phyloP scores from a whole-genome alignment of 2,329 filamentous ascomycete genomes.

The Aureobasidium sp. region DNA sequence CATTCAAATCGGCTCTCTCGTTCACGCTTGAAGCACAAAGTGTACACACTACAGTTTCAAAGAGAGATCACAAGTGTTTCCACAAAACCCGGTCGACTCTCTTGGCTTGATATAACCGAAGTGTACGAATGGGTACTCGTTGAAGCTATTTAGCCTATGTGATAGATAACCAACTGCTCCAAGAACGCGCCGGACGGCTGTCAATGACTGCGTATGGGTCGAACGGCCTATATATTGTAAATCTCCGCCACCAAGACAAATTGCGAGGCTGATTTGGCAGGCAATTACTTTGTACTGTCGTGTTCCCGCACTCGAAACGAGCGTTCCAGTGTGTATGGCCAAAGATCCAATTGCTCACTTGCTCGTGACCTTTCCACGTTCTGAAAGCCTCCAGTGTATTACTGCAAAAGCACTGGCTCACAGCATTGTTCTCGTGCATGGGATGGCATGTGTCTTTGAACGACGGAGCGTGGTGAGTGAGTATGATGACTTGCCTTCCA shows the following conservation, averaged over 20 bases:
- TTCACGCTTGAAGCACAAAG: not conserved
- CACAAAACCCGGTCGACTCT: not conserved
- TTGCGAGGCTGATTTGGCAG: slow-evolving; percentile 21
- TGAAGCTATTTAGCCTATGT: not conserved
- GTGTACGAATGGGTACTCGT: not conserved
- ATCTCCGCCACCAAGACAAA: slow-evolving; percentile 21
- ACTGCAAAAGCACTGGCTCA: slow-evolving; percentile 48
- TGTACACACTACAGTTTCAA: not conserved
- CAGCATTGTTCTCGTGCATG: slow-evolving; percentile 37
- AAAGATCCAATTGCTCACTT: slow-evolving; percentile 37
- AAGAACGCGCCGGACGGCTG: not conserved
- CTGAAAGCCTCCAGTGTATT: slow-evolving; percentile 31
- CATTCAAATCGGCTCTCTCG: not conserved
- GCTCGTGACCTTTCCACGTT: slow-evolving; percentile 11
- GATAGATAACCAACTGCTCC: not conserved
- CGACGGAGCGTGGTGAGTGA: slow-evolving; percentile 52
- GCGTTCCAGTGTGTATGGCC: slow-evolving; percentile 41
- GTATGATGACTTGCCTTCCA: slow-evolving; percentile 28
- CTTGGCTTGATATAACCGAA: not conserved
- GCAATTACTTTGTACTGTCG: slow-evolving; percentile 34
- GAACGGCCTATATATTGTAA: slow-evolving; percentile 19
- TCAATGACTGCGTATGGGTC: slow-evolving; percentile 15
- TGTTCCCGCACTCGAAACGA: slow-evolving; percentile 27
- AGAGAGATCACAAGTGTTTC: not conserved
- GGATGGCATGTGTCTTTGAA: slow-evolving; percentile 43